Conservation (phyloP, 139 green algal genomes). For the Edaphochlamys debaryana region DNA sequence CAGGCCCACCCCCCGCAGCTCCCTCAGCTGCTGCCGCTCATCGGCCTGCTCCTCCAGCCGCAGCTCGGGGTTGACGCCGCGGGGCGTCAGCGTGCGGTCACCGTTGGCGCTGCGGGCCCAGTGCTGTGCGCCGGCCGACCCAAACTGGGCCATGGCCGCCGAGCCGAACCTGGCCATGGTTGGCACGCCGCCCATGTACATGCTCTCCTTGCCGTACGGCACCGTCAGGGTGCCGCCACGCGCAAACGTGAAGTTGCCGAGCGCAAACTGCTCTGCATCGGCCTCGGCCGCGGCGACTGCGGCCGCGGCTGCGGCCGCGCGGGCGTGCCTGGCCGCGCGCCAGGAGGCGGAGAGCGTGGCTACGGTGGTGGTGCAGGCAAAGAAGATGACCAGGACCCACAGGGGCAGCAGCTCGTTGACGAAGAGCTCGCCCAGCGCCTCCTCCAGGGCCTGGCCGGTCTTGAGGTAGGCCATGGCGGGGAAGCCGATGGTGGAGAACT, state of each 20-base stretch:
- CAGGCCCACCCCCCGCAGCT: background rate
- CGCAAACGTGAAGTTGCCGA: background rate
- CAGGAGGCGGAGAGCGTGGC: no score
- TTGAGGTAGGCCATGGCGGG: constrained; percentile 36
- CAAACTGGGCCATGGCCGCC: background rate
- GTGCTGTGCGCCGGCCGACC: background rate
- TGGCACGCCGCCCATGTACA: no score
- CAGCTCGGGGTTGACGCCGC: background rate
- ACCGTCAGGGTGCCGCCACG: background rate
- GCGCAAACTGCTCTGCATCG: background rate
- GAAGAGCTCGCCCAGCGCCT: constrained; percentile 5
- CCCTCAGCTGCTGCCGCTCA: background rate
- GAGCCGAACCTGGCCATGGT: background rate
- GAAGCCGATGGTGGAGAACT: constrained; percentile 22
- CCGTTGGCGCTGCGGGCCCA: background rate
- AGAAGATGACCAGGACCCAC: constrained; percentile 22
- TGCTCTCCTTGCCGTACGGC: background rate
- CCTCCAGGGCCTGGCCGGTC: background rate
- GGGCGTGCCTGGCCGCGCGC: background rate
- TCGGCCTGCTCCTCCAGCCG: background rate
- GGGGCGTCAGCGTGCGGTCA: background rate
- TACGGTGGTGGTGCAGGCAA: background rate
- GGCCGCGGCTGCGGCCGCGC: background rate
- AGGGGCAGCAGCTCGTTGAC: constrained; percentile 37
- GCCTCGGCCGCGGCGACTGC: background rate